Conservation (phyloP, 2,329 filamentous ascomycete genomes). For the Ophiostoma ips region DNA sequence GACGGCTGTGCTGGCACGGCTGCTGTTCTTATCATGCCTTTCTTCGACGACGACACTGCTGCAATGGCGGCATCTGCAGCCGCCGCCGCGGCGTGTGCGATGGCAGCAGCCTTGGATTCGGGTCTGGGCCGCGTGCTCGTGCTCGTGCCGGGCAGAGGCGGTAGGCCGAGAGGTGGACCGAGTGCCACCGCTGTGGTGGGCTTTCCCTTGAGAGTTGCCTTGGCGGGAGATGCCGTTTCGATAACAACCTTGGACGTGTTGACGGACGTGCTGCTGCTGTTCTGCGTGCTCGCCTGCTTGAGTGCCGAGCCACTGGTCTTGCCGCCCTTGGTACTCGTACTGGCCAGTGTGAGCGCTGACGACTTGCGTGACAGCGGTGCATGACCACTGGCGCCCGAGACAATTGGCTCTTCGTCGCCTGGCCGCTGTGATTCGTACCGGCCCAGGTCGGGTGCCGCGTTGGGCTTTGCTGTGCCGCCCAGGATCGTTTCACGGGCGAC, state of each 20-base stretch:
- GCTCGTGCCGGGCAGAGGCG: neutral
- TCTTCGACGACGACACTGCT: neutral
- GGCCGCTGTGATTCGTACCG: constrained; percentile 34
- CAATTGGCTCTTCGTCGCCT: constrained; percentile 13
- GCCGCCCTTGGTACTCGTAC: neutral
- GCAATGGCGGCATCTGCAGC: neutral
- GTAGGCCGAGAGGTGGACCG: neutral
- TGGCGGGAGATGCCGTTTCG: neutral
- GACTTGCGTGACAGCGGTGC: constrained; percentile 1
- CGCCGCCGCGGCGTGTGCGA: neutral
- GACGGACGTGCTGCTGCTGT: constrained; percentile 3
- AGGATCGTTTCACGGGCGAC: constrained; percentile 47
- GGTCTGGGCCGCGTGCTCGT: neutral
- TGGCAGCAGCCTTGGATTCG: neutral
- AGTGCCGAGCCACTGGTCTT: neutral
- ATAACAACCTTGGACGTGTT: constrained; percentile 2
- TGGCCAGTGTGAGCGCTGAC: neutral
- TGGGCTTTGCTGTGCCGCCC: constrained; percentile 37
- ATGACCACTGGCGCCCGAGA: neutral
- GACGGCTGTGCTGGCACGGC: neutral
- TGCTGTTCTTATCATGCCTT: too few relatives aligned
- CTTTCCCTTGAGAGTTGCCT: neutral
- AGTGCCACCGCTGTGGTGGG: neutral
- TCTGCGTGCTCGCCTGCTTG: neutral
- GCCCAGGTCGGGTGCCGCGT: constrained; percentile 33